Evolutionary conservation across 2,329 filamentous ascomycete species (phyloP), one percentile per base, ranked within the genome.

Genomic region (Trichophyton equinum): DNA sequence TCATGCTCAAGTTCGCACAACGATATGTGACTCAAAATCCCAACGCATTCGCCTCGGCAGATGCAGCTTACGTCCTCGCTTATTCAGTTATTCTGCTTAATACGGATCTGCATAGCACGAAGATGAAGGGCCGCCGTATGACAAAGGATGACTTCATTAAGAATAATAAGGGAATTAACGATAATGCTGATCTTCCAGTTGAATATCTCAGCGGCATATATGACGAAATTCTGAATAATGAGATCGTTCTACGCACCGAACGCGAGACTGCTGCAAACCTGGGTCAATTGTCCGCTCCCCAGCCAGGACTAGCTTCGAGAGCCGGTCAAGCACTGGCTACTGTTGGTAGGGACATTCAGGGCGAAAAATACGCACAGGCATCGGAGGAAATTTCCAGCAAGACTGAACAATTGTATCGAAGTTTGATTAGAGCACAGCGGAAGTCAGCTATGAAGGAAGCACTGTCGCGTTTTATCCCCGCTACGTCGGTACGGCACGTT

Each of bases 1-100:
- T 97, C 75, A 97, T 99, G 94, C 78, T 99, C 66, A 99, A 99
- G 73, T 99, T 97, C 75, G 94, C 94, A 8, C 92, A 97, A 73
- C 86, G 92, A 63, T 99, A 99, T 72, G 88, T 95, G 58, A 87
- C 86, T 63, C 91, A 91, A 33, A 99, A 99, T 67, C 94, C 94
- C 0, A 96, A 96, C 70, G 92, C 94, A 0, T 99, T 96, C 73
- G 94, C 94, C 40, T 99, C 97, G 69, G 95, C 94, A 1, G 95
- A 99, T 72, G 99, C 95, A 0, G 92, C 94, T 13, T 99, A 99
- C 67, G 90, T 99, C 7, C 79, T 99, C 42, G 87, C 91, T 0
- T 99, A 99, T 74, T 97, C 92, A 0, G 94, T 97, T 60, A 96
- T 99, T 68, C 80, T 99, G 82, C 78, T 99, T 58, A 99, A 99